These are phyloP conservation scores for Neolentinus lepideus DNA, from an alignment of 1,284 basidiomycete species.

Conservation along the genomic window DNA sequence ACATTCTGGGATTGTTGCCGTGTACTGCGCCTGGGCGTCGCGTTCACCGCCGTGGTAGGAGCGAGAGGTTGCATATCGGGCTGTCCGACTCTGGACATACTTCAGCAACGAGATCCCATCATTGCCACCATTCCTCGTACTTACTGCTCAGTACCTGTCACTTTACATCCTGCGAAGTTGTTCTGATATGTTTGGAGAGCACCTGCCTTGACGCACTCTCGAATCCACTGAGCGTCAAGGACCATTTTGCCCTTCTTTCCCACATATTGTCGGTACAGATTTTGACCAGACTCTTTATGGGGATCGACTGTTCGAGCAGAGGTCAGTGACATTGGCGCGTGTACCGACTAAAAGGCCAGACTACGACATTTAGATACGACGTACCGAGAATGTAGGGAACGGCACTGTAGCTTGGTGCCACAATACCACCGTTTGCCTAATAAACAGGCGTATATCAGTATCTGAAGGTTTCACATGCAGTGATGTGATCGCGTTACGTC, in stretches of 20 bases:
- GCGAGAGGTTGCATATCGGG: conserved; percentile 4
- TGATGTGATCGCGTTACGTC: not conserved
- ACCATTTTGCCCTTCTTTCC: conserved; percentile 73
- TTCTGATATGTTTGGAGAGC: conserved; percentile 64
- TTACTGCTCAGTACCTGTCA: conserved; percentile 68
- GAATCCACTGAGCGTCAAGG: conserved; percentile 62
- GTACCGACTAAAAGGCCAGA: too few species aligned
- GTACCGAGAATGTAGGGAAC: conserved; percentile 71
- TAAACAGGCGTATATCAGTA: conserved; percentile 8
- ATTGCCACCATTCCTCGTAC: conserved; percentile 11
- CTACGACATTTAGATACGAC: conserved; percentile 14
- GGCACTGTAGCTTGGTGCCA: conserved; percentile 66
- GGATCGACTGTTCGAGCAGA: conserved; percentile 50
- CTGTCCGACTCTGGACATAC: not conserved
- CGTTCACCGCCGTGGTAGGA: conserved; percentile 3
- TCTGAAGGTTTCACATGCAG: conserved; percentile 2
- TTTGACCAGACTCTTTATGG: conserved; percentile 71
- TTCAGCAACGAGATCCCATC: not conserved
- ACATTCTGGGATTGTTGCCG: not conserved
- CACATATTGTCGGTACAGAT: conserved; percentile 66
- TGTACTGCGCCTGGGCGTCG: not conserved
- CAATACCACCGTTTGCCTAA: conserved; percentile 68
- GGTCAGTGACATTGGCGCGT: not conserved
- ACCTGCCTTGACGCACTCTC: conserved; percentile 61
- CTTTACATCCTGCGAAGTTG: conserved; percentile 73